phyloP scores from a whole-genome alignment of 257 asterid species.

The Fraxinus cuspidata region DNA sequence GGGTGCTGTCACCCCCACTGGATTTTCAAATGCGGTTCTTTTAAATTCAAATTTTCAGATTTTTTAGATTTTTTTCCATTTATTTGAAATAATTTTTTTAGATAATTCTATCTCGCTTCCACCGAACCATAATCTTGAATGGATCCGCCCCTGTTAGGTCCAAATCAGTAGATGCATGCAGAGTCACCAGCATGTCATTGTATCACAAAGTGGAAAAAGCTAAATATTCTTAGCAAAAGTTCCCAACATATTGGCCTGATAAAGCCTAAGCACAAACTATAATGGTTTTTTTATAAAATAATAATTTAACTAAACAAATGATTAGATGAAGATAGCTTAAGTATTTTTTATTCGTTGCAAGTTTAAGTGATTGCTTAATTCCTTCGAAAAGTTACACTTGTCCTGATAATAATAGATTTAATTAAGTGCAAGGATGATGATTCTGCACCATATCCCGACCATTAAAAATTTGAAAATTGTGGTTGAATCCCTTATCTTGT shows the following conservation, averaged over 20 bases:
- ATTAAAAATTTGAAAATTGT: background rate
- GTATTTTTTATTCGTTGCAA: background rate
- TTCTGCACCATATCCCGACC: background rate
- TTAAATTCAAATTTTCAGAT: too few relatives aligned
- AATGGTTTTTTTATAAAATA: slow-evolving; percentile 10
- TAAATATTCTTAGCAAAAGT: slow-evolving; percentile 27
- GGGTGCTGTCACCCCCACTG: too few relatives aligned
- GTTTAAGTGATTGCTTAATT: background rate
- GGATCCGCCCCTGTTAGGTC: background rate
- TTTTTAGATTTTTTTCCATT: too few relatives aligned
- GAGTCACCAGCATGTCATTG: slow-evolving; percentile 35
- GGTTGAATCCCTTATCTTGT: background rate
- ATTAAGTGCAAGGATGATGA: background rate
- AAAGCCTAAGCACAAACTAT: slow-evolving; percentile 22
- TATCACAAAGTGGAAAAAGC: slow-evolving; percentile 27
- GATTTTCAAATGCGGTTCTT: too few relatives aligned
- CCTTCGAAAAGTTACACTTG: background rate
- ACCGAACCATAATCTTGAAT: too few relatives aligned
- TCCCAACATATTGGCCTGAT: slow-evolving; percentile 35
- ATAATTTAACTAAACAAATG: slow-evolving; percentile 14
- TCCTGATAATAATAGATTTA: background rate
- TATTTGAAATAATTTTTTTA: too few relatives aligned
- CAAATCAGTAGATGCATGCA: slow-evolving; percentile 39
- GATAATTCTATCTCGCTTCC: too few relatives aligned
- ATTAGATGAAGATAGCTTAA: background rate